Base-by-base conservation (phyloP, 2,329 filamentous ascomycete genomes). In the Penicillium sp. region DNA sequence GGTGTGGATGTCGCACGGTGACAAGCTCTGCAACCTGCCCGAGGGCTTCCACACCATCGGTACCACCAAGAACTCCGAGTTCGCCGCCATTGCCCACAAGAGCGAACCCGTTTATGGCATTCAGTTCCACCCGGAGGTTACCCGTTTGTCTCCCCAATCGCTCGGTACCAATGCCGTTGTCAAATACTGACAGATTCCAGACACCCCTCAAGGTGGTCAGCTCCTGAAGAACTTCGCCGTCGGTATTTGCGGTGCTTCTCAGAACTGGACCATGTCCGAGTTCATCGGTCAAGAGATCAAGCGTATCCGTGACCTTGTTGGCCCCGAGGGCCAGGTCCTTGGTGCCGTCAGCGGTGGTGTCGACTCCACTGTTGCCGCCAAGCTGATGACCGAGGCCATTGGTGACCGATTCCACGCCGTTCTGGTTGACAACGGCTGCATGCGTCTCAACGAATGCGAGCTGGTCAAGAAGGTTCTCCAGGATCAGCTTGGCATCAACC, bases 1-100 rank as follows among this genome's bases (percentile, higher is more conserved):
- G 55, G 83, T 89, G 13, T 92, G 83, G 81, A 96, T 96, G 92
- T 88, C 83, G 60, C 92, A 97, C 70, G 86, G 85, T 52, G 91
- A 96, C 74, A 95, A 95, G 79, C 81, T 97, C 10, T 81, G 80
- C 35, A 76, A 81, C 49, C 78, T 96, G 35, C 92, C 92, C 8
- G 76, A 86, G 31, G 82, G 79, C 36, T 96, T 95, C 69, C 74
- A 82, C 53, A 84, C 80, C 14, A 83, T 96, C 62, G 91, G 88
- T 45, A 86, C 79, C 4, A 92, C 90, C 2, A 68, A 77, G 45
- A 95, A 94, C 74, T 85, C 88, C 0, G 83, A 86, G 22, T 95
- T 82, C 62, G 92, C 92, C 10, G 90, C 84, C 52, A 95, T 77
- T 50, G 75, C 72, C n/a, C 74, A 74, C 63, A 84, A 87, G 44